Percentiles rank a stretch among this genome's conserved stretches.
Conservation (phyloP, 805 yeast species). For the Cyberlindnera maritima region DNA sequence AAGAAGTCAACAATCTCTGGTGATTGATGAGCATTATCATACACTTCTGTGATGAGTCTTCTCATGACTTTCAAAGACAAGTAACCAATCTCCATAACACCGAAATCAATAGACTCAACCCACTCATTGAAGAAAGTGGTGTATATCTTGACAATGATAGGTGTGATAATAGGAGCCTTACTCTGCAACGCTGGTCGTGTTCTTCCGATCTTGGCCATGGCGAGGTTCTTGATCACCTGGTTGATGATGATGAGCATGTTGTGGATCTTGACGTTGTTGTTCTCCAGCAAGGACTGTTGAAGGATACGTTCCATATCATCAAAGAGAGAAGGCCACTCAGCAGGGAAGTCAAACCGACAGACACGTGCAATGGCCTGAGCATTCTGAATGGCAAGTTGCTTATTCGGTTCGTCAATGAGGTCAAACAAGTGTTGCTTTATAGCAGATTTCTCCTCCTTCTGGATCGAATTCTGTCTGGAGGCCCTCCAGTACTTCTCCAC, state of each 20-base stretch:
- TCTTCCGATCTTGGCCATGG: constrained; percentile 80
- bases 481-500: constrained; percentile 83
- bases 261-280: constrained; percentile 51
- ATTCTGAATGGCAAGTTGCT: constrained; percentile 74
- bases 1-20: constrained; percentile 60
- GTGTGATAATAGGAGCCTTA: constrained; percentile 61
- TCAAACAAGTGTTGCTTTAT: constrained; percentile 60
- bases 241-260: constrained; percentile 67
- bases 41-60: constrained; percentile 73
- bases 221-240: constrained; percentile 72
- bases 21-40: constrained; percentile 63
- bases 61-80: constrained; percentile 71
- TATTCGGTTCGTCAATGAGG: constrained; percentile 64
- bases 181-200: constrained; percentile 75
- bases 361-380: constrained; percentile 81
- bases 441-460: constrained; percentile 64
- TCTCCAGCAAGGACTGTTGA: constrained; percentile 40
- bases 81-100: constrained; percentile 72
- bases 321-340: constrained; percentile 80
- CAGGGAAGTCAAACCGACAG: constrained; percentile 81
- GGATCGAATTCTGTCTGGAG: constrained; percentile 50
- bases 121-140: constrained; percentile 58
- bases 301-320: constrained; percentile 53
- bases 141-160: constrained; percentile 60
- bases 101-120: constrained; percentile 46